A percentile compares a stretch with the other conserved stretches of the same genome.
phyloP scores from a whole-genome alignment of 2,329 filamentous ascomycete species.

The Dothideomycetes sp. region DNA sequence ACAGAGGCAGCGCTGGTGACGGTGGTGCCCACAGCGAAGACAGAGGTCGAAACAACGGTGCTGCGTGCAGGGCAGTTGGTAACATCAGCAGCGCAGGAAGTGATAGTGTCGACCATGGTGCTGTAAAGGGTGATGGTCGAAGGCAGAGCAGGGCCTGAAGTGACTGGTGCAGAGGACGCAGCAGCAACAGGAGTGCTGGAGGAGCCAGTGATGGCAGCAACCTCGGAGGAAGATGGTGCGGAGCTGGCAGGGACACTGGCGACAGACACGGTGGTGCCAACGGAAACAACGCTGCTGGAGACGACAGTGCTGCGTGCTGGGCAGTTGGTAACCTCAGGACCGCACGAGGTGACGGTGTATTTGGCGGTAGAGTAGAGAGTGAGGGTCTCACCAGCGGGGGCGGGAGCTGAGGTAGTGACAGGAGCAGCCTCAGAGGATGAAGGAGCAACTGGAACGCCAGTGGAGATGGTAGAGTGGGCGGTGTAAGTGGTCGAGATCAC shows the following conservation, averaged over 20 bases:
- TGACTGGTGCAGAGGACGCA: slow-evolving; percentile 7
- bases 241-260: slow-evolving; percentile 14
- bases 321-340: slow-evolving; percentile 7
- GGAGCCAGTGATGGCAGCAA: slow-evolving; percentile 7
- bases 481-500: slow-evolving; percentile 11
- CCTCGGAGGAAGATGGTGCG: slow-evolving; percentile 4
- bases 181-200: slow-evolving; percentile 11
- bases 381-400: slow-evolving; percentile 7
- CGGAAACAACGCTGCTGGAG: slow-evolving; percentile 1
- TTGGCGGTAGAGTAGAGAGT: slow-evolving; percentile 9
- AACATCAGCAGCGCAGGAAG: slow-evolving; percentile 13
- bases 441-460: slow-evolving; percentile 1
- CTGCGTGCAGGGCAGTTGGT: slow-evolving; percentile 15
- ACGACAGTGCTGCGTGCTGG: slow-evolving; percentile 1
- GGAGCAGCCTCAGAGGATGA: slow-evolving; percentile 3
- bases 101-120: slow-evolving; percentile 15
- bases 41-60: slow-evolving; percentile 11
- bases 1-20: slow-evolving; percentile 11
- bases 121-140: slow-evolving; percentile 14
- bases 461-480: slow-evolving; percentile 13
- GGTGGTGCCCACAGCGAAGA: slow-evolving; percentile 10
- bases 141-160: slow-evolving; percentile 8
- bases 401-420: neutral
- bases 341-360: slow-evolving; percentile 9
- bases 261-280: slow-evolving; percentile 12